Evolutionary conservation across 2,329 filamentous ascomycete genomes (phyloP).

Genomic region (Colletotrichum sp.): DNA sequence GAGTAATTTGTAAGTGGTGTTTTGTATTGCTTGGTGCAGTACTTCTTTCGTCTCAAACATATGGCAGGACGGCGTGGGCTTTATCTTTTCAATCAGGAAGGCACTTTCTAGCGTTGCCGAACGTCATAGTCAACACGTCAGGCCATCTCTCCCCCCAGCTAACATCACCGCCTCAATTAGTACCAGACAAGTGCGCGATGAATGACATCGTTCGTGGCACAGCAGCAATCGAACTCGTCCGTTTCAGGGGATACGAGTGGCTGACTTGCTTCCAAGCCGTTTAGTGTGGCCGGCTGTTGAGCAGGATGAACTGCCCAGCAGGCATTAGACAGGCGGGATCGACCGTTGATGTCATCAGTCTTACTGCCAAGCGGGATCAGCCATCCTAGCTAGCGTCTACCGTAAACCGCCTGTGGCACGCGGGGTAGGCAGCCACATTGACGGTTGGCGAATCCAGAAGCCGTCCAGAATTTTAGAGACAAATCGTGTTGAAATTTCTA

Average conservation of each 20-base stretch:
- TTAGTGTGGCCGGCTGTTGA: not conserved
- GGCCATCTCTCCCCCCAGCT: not conserved
- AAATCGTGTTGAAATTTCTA: not conserved
- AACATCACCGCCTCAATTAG: not conserved
- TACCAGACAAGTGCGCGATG: not conserved
- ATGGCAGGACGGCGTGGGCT: not conserved
- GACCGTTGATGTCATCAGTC: slow-evolving; percentile 17
- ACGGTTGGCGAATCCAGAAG: not conserved
- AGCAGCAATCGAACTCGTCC: not conserved
- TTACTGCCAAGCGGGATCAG: slow-evolving; percentile 4
- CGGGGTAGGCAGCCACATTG: not conserved
- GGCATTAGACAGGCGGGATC: not conserved
- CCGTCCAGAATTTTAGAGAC: not conserved
- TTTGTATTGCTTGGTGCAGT: no score
- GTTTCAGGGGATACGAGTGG: not conserved
- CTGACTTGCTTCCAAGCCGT: not conserved
- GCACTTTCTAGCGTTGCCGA: not conserved
- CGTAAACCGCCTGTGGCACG: not conserved
- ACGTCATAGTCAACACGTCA: not conserved
- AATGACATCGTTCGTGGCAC: slow-evolving; percentile 17
- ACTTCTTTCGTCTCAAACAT: not conserved
- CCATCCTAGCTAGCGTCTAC: not conserved
- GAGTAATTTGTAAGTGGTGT: not conserved
- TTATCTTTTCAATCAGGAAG: not conserved
- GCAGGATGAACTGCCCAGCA: not conserved